Evolutionary conservation across 2,329 filamentous ascomycete genomes (phyloP), one percentile per base, ranked within the genome.

Genomic region (Colletotrichum trifolii): DNA sequence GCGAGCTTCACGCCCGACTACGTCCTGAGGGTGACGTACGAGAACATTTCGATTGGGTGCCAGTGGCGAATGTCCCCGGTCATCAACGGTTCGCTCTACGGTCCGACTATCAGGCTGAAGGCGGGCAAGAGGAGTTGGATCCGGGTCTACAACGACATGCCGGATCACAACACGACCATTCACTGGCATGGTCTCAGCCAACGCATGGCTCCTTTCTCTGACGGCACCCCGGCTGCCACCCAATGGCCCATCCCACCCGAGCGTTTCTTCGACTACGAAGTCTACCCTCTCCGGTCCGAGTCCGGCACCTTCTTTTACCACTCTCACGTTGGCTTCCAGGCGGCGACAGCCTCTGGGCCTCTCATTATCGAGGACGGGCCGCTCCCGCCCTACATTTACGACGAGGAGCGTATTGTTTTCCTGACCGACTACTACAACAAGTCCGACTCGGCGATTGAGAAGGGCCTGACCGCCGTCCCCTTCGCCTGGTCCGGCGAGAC

Each of bases 271-370:
- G 89, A 91, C 75, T 91, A 91, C 71, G 87, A 91, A 70, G 75
- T 91, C 4, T 80, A 80, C 13, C 82, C 86, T 0, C 74, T 83
- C 4, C 47, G 72, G 2, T 83, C 82, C 6, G 82, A 87, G 58
- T 83, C 86, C 0, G 89, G 89, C 5, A 87, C 87, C 0, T 91
- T 90, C 71, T 90, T 89, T 71, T 91, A 91, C 70, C 89, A 91
- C 71, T 90, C 88, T 0, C 89, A 91, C 66, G 80, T 91, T 13
- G 87, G 82, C 0, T 85, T 90, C 63, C 88, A 91, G 71, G 84
- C 85, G 0, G 75, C 85, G 39, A 86, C 87, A 12, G 86, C 85
- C 0, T 74, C 81, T 7, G 89, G 89, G 0, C 76, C 84, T 0
- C 70, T 91, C 39, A 85, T 89, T 49, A 82, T 91, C n/a, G 82